Evolutionary conservation across 805 yeast species (phyloP).

Genomic region (Hanseniaspora clermontiae): DNA sequence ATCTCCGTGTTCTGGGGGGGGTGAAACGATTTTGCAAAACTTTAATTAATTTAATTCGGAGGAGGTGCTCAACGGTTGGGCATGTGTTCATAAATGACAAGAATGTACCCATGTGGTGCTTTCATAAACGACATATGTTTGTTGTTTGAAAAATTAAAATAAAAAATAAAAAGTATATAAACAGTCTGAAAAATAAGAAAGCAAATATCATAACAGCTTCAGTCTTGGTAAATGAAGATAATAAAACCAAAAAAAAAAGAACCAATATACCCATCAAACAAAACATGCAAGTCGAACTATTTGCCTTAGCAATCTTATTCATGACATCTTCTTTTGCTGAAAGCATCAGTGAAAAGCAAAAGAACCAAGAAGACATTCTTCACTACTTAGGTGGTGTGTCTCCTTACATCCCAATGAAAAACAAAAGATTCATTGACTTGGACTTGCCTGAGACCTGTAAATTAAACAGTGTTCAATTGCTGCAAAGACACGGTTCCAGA

Average conservation of each 20-base stretch:
- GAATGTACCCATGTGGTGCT: background rate
- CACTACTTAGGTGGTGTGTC: conserved; percentile 43
- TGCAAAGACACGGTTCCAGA: conserved; percentile 72
- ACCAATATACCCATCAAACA: background rate
- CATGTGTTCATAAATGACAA: too few relatives aligned
- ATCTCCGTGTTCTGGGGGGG: too few relatives aligned
- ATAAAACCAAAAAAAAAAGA: background rate
- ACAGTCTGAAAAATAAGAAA: too few relatives aligned
- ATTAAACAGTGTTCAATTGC: conserved; percentile 54
- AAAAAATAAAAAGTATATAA: too few relatives aligned
- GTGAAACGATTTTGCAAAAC: too few relatives aligned
- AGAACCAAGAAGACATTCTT: conserved; percentile 27
- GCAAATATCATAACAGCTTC: too few relatives aligned
- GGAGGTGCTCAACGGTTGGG: too few relatives aligned
- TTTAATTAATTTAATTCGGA: too few relatives aligned
- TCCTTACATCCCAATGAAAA: conserved; percentile 38
- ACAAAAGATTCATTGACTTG: conserved; percentile 42
- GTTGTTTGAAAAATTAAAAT: too few relatives aligned
- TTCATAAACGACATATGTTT: too few relatives aligned
- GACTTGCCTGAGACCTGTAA: conserved; percentile 39
- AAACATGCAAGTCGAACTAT: background rate
- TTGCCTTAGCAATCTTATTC: background rate
- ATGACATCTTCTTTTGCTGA: background rate
- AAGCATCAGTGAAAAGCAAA: background rate
- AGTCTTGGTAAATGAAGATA: too few relatives aligned